phyloP scores from a whole-genome alignment of 1,284 basidiomycete genomes.

The Thelephora terrestris region DNA sequence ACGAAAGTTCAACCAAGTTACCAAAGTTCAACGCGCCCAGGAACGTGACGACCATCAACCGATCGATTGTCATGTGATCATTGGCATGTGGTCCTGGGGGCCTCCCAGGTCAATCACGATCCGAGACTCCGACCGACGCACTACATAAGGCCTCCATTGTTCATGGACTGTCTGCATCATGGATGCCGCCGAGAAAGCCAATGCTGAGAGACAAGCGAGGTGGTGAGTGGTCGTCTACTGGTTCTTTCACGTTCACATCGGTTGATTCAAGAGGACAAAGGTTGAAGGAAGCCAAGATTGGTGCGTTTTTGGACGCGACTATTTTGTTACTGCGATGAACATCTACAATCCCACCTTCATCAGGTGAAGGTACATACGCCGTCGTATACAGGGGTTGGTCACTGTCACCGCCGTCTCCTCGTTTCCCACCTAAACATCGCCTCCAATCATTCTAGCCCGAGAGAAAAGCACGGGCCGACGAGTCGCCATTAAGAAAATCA shows the following conservation, averaged over 20 bases:
- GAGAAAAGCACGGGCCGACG: slow-evolving; percentile 63
- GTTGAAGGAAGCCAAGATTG: too few relatives aligned
- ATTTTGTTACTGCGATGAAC: too few relatives aligned
- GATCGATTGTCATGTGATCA: too few relatives aligned
- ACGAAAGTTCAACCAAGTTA: too few relatives aligned
- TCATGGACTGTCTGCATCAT: slow-evolving; percentile 25
- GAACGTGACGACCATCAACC: too few relatives aligned
- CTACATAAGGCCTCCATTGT: not conserved
- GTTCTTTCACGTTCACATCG: not conserved
- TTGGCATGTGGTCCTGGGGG: too few relatives aligned
- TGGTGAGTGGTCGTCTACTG: slow-evolving; percentile 38
- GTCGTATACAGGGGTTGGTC: slow-evolving; percentile 85
- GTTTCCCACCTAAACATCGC: not conserved
- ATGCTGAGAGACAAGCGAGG: slow-evolving; percentile 55
- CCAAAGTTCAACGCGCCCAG: too few relatives aligned
- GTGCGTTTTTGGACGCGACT: too few relatives aligned
- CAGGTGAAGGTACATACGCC: slow-evolving; percentile 85
- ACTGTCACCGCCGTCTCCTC: not conserved
- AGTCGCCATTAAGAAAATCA: slow-evolving; percentile 98
- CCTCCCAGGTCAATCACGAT: too few relatives aligned
- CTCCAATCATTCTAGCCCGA: slow-evolving; percentile 33
- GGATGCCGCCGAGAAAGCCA: slow-evolving; percentile 72
- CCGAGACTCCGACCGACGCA: too few relatives aligned
- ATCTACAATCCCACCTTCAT: too few relatives aligned
- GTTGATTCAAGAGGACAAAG: slow-evolving; percentile 53